Evolutionary conservation across 2,329 filamentous ascomycete genomes (phyloP), one percentile per base, ranked within the genome.

Genomic region (Cryoendolithus antarcticus): DNA sequence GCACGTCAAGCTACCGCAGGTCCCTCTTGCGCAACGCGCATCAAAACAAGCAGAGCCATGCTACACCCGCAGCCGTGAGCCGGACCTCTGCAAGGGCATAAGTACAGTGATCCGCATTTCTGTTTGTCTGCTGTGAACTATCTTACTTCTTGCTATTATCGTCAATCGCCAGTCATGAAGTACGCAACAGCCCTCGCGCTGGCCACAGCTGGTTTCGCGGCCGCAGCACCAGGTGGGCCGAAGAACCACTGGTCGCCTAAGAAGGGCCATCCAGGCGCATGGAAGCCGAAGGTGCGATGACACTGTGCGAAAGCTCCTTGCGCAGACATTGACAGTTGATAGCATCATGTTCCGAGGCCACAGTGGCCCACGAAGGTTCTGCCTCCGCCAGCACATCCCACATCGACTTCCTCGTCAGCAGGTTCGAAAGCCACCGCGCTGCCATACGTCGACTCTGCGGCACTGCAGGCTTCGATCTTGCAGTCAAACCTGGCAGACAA

Each of bases 361-460:
- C 35, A 9, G 30, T 30, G 35, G 30, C 35, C n/a, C n/a, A 15
- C 10, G 19, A n/a, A n/a, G 35, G 35, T 27, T 8, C 24, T 27
- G 4, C 24, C 24, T 6, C 24, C 24, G 24, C 24, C 24, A 27
- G 24, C 24, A 27, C 24, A 27, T 27, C 24, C 24, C 24, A 27
- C 24, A 8, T 11, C 24, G 9, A 34, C 37, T 34, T 29, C 32
- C 13, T n/a, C 37, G 9, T 29, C 37, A 33, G 30, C 35, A 5
- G 33, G 30, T 19, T 30, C 37, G 6, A 32, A 4, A 9, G 30
- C 37, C 12, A 33, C 37, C 30, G 37, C 8, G 8, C 19, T 15
- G n/a, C 30, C 30, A 4, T 72, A 74, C 9, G 42, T 49, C 27
- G 35, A 38, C 4, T 38, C 40, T 13, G n/a, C 24, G 11, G 42